A percentile compares a stretch with the other conserved stretches of the same genome.
phyloP scores from a whole-genome alignment of 140 eudicot species.

The Senecio squalidus region DNA sequence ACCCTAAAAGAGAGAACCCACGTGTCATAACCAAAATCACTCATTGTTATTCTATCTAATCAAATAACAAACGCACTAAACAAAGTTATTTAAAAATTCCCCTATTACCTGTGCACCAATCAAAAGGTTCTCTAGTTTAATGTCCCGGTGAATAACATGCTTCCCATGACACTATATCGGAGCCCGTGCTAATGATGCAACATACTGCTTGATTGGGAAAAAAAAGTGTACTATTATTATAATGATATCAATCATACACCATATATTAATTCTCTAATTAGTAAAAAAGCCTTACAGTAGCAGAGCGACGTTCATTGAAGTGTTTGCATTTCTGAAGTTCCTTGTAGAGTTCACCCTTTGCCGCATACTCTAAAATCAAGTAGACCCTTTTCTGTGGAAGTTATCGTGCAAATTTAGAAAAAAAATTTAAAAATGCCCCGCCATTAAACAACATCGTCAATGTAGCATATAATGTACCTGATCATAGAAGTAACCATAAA shows the following conservation, averaged over 20 bases:
- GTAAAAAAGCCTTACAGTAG: conserved; percentile 52
- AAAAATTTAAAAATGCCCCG: too few species aligned
- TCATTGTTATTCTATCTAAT: background rate
- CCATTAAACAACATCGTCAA: too few species aligned
- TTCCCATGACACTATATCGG: conserved; percentile 89
- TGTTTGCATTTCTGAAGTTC: conserved; percentile 77
- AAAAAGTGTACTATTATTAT: background rate
- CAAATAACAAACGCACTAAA: background rate
- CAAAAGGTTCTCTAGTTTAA: conserved; percentile 84
- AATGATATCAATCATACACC: too few species aligned
- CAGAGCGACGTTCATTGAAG: conserved; percentile 79
- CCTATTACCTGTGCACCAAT: conserved; percentile 74
- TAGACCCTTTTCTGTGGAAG: conserved; percentile 78
- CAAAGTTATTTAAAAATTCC: background rate
- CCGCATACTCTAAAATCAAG: conserved; percentile 84
- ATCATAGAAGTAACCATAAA: conserved; percentile 78
- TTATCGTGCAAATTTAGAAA: background rate
- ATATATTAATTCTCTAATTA: background rate
- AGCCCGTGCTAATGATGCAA: conserved; percentile 90
- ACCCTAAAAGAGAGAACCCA: conserved; percentile 43
- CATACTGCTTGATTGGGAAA: conserved; percentile 54
- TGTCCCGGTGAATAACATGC: conserved; percentile 89
- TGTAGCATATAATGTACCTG: conserved; percentile 38
- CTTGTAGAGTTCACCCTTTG: conserved; percentile 92
- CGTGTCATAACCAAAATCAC: too few species aligned